Base-by-base conservation (phyloP, 495 filamentous ascomycete genomes). In the Neurospora sp. region DNA sequence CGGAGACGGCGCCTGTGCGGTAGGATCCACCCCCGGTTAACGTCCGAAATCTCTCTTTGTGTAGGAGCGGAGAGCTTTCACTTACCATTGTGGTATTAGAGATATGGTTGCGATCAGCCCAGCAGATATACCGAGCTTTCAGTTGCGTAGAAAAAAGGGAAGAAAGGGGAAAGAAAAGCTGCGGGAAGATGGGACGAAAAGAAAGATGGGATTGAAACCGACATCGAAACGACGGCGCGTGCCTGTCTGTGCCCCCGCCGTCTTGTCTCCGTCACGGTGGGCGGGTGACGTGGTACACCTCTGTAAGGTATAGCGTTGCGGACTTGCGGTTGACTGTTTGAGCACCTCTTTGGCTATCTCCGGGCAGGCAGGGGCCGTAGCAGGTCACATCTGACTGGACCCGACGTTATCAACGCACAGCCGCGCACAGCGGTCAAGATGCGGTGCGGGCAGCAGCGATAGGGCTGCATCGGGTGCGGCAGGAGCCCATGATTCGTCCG, bases 51-150 rank as follows among this genome's bases (percentile, higher is more conserved):
- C 9, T 16, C 7, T 39, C 72, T 70, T 69, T 73, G 72, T 73
- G 72, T 73, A 74, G 71, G 3, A 68, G 69, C 42, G 4, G 14
- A 7, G 42, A 17, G 20, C 10, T 70, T 39, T 59, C n/a, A 20
- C 73, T 72, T 70, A 74, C 73, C 73, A 74, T 74, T 72, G 70
- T 61, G 69, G 70, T 70, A 10, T 40, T 35, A 35, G n/a, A 65
- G 27, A 17, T 42, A 42, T 70, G 39, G 31, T 37, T 48, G 12
- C 7, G 41, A 37, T 71, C 37, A 71, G 53, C 27, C 14, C 53
- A 61, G 53, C 27, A 61, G 27, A 14, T 65, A 65, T 35, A 65
- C 53, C 53, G 53, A 65, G 53, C 53, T 65, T 65, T 37, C 53
- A 35, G 53, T 65, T 65, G 14, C 20, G 10, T 53, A 53, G 45